Conservation (phyloP, 2,329 filamentous ascomycete genomes). For the Sclerotinia trifoliorum region DNA sequence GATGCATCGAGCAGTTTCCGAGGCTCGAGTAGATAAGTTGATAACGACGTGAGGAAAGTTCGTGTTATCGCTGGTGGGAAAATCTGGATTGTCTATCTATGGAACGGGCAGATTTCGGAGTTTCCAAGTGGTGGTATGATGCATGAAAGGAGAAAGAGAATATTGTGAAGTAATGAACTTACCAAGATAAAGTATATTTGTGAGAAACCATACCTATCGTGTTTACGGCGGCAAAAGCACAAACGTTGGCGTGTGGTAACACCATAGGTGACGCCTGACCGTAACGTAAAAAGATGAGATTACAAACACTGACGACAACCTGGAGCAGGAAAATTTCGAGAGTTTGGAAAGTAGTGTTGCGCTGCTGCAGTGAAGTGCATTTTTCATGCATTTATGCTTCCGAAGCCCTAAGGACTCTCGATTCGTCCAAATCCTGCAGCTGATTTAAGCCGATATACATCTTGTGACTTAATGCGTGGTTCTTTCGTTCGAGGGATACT, state of each 20-base stretch:
- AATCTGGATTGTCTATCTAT: constrained; percentile 6
- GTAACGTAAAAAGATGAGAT: background rate
- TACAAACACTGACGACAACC: background rate
- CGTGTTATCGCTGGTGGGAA: constrained; percentile 16
- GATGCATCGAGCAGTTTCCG: constrained; percentile 2
- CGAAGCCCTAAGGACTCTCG: background rate
- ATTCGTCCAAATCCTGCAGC: background rate
- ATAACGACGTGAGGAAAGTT: constrained; percentile 23
- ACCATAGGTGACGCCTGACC: background rate
- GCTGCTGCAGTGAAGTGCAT: constrained; percentile 5
- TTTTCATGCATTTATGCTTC: background rate
- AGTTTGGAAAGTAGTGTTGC: background rate
- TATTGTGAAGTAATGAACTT: background rate
- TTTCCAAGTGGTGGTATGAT: background rate
- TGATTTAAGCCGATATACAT: constrained; percentile 3
- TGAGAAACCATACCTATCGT: background rate
- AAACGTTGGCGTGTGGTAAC: background rate
- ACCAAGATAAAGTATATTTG: background rate
- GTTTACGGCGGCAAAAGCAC: background rate
- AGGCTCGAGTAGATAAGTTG: constrained; percentile 16
- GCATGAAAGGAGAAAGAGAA: background rate
- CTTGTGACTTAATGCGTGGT: constrained; percentile 1
- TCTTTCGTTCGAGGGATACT: background rate
- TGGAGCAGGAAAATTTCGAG: background rate
- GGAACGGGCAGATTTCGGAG: constrained; percentile 1